phyloP scores from a whole-genome alignment of 2,329 filamentous ascomycete genomes.

The Fusarium torulosum region DNA sequence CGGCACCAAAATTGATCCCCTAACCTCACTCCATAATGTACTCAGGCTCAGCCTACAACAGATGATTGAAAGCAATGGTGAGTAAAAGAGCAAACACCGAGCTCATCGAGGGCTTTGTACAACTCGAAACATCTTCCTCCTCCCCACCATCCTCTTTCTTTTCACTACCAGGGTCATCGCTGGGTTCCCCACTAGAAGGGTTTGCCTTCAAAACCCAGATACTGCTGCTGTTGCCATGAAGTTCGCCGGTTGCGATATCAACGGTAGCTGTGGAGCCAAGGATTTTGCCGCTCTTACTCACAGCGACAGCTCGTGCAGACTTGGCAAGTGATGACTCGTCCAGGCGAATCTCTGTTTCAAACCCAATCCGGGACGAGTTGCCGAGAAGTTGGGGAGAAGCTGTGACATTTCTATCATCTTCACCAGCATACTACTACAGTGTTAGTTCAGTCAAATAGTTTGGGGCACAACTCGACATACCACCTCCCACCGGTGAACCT shows the following conservation, averaged over 20 bases:
- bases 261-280: slow-evolving; percentile 39
- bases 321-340: slow-evolving; percentile 7
- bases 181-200: slow-evolving; percentile 5
- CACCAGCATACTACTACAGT: slow-evolving; percentile 30
- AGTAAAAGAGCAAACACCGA: slow-evolving; percentile 28
- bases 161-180: background rate
- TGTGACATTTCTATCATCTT: slow-evolving; percentile 37
- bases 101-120: slow-evolving; percentile 6
- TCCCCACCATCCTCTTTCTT: slow-evolving; percentile 14
- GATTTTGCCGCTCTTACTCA: slow-evolving; percentile 35
- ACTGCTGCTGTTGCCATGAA: slow-evolving; percentile 42
- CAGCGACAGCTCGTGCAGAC: slow-evolving; percentile 35
- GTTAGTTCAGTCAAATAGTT: background rate
- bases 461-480: slow-evolving; percentile 18
- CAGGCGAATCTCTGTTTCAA: slow-evolving; percentile 38
- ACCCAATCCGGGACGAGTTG: slow-evolving; percentile 40
- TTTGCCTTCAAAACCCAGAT: slow-evolving; percentile 26
- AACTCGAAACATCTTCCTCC: slow-evolving; percentile 32
- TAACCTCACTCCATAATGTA: background rate
- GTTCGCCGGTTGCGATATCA: slow-evolving; percentile 36
- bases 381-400: slow-evolving; percentile 24
- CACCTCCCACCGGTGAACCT: slow-evolving; percentile 42
- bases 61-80: slow-evolving; percentile 19
- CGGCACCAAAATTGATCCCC: slow-evolving; percentile 30
- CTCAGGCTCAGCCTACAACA: slow-evolving; percentile 13